phyloP scores from a whole-genome alignment of 1,139 yeast genomes.

The Hansenula sp. region DNA sequence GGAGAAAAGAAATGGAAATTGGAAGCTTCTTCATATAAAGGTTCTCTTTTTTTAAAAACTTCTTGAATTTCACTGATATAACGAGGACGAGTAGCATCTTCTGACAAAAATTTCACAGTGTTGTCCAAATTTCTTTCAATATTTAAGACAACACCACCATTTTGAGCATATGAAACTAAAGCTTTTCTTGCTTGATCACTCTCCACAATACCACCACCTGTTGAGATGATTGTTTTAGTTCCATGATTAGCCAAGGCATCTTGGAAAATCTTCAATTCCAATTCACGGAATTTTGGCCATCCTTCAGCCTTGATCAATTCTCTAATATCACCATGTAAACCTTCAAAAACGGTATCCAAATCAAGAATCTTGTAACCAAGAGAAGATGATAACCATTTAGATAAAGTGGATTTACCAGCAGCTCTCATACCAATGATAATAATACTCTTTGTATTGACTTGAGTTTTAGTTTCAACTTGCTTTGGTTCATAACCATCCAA shows the following conservation, averaged over 20 bases:
- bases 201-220: slow-evolving; percentile 98
- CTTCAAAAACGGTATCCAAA: slow-evolving; percentile 69
- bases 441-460: slow-evolving; percentile 34
- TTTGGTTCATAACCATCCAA: slow-evolving; percentile 64
- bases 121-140: slow-evolving; percentile 84
- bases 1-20: slow-evolving; percentile 76
- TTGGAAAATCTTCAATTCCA: slow-evolving; percentile 58
- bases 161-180: slow-evolving; percentile 47
- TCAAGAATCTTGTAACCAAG: slow-evolving; percentile 75
- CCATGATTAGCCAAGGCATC: slow-evolving; percentile 45
- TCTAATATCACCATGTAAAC: slow-evolving; percentile 52
- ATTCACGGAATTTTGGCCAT: slow-evolving; percentile 80
- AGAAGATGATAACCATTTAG: slow-evolving; percentile 71
- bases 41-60: slow-evolving; percentile 82
- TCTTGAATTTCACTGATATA: slow-evolving; percentile 70
- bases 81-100: slow-evolving; percentile 86
- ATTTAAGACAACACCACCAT: slow-evolving; percentile 71
- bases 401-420: slow-evolving; percentile 89
- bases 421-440: slow-evolving; percentile 97
- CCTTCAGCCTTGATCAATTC: slow-evolving; percentile 64
- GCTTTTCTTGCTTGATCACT: slow-evolving; percentile 58
- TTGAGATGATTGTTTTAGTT: slow-evolving; percentile 62
- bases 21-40: slow-evolving; percentile 77
- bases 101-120: slow-evolving; percentile 66
- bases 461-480: slow-evolving; percentile 15